A percentile compares a stretch with the other conserved stretches of the same genome.
These are phyloP conservation scores for Pulicaria dysenterica DNA, from an alignment of 129 eudicot genomes.

Conservation along the genomic window DNA sequence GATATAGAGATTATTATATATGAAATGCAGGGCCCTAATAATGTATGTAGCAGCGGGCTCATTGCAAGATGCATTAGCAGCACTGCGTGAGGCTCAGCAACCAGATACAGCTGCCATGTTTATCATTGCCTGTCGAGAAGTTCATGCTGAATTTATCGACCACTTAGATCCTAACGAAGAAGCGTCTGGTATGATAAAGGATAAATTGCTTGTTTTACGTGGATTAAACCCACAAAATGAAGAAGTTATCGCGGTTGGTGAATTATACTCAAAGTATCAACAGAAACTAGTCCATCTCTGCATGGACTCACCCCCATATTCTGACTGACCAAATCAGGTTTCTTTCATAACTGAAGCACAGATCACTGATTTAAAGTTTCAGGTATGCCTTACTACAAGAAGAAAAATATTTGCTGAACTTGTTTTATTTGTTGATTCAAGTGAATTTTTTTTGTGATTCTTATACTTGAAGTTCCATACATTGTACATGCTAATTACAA, in stretches of 20 bases:
- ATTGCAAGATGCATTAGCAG: constrained; percentile 83
- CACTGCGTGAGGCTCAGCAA: constrained; percentile 82
- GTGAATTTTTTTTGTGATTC: too few species aligned
- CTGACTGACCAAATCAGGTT: constrained; percentile 36
- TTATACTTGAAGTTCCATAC: too few species aligned
- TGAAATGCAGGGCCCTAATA: constrained; percentile 70
- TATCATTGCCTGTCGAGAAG: constrained; percentile 74
- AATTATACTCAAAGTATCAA: constrained; percentile 79
- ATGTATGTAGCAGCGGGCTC: constrained; percentile 92
- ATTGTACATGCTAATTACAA: too few species aligned
- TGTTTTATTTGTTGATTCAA: too few species aligned
- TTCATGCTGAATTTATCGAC: constrained; percentile 57
- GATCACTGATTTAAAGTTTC: background rate
- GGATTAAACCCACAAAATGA: constrained; percentile 69
- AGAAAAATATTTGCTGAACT: background rate
- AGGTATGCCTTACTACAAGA: background rate
- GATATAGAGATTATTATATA: background rate
- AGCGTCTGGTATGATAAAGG: constrained; percentile 43
- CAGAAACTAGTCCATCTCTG: constrained; percentile 87
- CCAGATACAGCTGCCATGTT: constrained; percentile 98
- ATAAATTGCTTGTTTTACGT: constrained; percentile 52
- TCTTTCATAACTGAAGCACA: background rate
- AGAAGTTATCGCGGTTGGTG: constrained; percentile 74
- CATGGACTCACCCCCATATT: constrained; percentile 79
- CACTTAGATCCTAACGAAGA: constrained; percentile 60